These are phyloP conservation scores for Crithidia acanthocephali DNA, from an alignment of 208 protist genomes.

Conservation along the genomic window DNA sequence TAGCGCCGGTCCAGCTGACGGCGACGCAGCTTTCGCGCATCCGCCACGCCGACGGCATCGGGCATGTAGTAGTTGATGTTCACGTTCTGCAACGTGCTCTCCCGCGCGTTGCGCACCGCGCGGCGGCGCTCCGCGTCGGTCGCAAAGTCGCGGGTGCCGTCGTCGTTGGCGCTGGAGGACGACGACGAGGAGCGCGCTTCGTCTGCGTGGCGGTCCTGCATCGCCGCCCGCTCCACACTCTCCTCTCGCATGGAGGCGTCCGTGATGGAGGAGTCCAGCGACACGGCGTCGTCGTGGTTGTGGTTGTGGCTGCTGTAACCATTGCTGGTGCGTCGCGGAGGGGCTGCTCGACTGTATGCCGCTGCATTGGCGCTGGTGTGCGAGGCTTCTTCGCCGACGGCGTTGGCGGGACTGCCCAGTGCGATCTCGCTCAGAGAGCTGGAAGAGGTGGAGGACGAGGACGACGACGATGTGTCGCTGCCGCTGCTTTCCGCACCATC, in stretches of 20 bases:
- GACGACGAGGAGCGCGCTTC: neutral
- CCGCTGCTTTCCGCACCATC: neutral
- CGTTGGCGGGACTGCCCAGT: neutral
- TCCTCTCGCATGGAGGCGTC: constrained; percentile 69
- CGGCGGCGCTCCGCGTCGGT: constrained; percentile 38
- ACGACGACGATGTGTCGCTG: neutral
- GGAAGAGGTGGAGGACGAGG: no score
- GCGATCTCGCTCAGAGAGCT: neutral
- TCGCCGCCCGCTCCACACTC: constrained; percentile 38
- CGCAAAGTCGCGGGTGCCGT: constrained; percentile 31
- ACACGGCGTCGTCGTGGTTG: constrained; percentile 33
- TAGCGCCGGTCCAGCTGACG: constrained; percentile 47
- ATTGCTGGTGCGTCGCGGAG: neutral
- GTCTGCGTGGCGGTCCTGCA: constrained; percentile 29
- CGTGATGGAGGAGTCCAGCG: constrained; percentile 68
- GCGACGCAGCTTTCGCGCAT: constrained; percentile 16
- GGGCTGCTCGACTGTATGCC: no score
- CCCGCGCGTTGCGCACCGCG: constrained; percentile 49
- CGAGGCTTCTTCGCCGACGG: no score
- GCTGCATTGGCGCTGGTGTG: no score
- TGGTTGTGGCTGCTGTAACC: neutral
- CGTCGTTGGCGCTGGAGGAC: constrained; percentile 32
- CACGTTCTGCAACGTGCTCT: constrained; percentile 54
- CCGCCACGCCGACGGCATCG: constrained; percentile 40
- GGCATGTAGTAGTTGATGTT: constrained; percentile 78